phyloP scores from a whole-genome alignment of 352 stramenopile species.

The Thalassiosira hispida region DNA sequence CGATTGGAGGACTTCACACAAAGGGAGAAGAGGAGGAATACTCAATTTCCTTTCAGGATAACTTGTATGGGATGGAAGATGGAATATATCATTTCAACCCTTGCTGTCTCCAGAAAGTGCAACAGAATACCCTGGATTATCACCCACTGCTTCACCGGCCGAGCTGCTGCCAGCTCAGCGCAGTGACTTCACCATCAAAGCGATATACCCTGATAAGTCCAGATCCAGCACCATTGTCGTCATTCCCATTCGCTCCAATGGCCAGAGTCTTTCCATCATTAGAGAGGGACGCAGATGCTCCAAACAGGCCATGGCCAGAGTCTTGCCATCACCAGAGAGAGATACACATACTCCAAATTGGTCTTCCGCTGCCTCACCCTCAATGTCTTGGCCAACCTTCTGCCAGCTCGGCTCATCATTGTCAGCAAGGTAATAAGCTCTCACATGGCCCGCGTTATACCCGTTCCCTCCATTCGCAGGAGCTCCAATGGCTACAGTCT shows the following conservation, averaged over 20 bases:
- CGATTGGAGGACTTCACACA: too few species aligned
- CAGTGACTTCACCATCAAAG: too few species aligned
- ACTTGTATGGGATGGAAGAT: too few species aligned
- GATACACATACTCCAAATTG: conserved; percentile 7
- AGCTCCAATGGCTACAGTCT: conserved; percentile 41
- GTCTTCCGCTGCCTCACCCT: conserved; percentile 8
- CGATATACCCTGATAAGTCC: conserved; percentile 5
- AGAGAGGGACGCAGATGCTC: conserved; percentile 28
- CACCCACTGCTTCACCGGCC: conserved; percentile 7
- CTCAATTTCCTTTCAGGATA: too few species aligned
- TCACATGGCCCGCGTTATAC: too few species aligned
- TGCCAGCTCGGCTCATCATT: neutral
- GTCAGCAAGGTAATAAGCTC: too few species aligned
- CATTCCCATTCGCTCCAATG: conserved; percentile 12
- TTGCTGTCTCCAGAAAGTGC: conserved; percentile 10
- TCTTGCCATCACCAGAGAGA: conserved; percentile 40
- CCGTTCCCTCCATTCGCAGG: neutral
- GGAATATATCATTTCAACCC: too few species aligned
- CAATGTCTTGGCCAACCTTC: conserved; percentile 3
- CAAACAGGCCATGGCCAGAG: conserved; percentile 23
- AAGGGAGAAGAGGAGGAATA: too few species aligned
- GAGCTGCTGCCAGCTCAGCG: conserved; percentile 7
- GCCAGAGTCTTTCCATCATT: conserved; percentile 39
- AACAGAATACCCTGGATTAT: conserved; percentile 2
- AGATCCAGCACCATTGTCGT: neutral